These are phyloP conservation scores for Pterocarpus santalinus DNA, from an alignment of 306 rosid species.

Conservation along the genomic window DNA sequence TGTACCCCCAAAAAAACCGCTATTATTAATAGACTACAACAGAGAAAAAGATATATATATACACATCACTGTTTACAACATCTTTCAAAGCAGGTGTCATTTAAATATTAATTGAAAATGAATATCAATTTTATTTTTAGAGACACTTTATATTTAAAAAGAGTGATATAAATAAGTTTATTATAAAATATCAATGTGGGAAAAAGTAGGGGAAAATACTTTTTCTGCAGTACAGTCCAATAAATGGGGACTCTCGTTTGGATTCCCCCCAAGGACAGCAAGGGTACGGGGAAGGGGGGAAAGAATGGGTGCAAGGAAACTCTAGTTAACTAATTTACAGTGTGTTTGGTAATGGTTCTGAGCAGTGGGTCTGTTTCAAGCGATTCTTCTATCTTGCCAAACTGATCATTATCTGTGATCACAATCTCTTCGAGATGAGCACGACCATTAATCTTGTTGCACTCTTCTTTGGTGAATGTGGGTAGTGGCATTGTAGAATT, in stretches of 20 bases:
- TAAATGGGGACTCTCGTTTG: conserved; percentile 44
- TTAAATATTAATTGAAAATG: too few species aligned
- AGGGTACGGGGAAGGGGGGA: background rate
- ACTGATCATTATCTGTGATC: conserved; percentile 37
- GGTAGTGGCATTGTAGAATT: conserved; percentile 44
- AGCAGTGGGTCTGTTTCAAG: conserved; percentile 75
- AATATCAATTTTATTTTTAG: too few species aligned
- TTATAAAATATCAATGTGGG: background rate
- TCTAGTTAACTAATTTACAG: conserved; percentile 14
- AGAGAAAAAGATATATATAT: too few species aligned
- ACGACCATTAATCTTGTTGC: background rate
- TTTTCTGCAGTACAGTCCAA: conserved; percentile 34
- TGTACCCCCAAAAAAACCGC: background rate
- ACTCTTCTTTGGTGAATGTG: conserved; percentile 35
- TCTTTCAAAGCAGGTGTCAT: too few species aligned
- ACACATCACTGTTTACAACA: too few species aligned
- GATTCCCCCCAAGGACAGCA: conserved; percentile 12
- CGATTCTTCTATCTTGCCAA: conserved; percentile 42
- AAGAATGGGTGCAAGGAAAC: conserved; percentile 30
- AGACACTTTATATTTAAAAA: too few species aligned
- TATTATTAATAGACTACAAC: conserved; percentile 27
- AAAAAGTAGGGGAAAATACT: background rate
- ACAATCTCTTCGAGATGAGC: conserved; percentile 55
- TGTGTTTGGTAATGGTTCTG: conserved; percentile 8
- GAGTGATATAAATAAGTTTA: too few species aligned